phyloP scores from a whole-genome alignment of 2,329 filamentous ascomycete genomes.

The Phoma sp. region DNA sequence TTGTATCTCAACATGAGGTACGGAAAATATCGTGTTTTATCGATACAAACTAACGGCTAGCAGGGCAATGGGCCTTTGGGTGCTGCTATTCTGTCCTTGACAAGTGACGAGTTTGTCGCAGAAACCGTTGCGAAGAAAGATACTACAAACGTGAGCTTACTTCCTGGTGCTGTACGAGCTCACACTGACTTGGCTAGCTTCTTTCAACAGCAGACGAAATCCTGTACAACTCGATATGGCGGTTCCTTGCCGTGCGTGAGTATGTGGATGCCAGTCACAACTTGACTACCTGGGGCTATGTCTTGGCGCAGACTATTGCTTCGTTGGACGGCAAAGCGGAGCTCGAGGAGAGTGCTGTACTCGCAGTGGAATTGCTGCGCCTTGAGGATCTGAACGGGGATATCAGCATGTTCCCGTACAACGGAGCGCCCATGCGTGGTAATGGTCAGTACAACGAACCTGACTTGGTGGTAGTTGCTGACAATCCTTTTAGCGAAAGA shows the following conservation, averaged over 20 bases:
- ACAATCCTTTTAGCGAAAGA: conserved; percentile 65
- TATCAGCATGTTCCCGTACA: conserved; percentile 64
- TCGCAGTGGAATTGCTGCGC: conserved; percentile 85
- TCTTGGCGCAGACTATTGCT: conserved; percentile 73
- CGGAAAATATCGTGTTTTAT: background rate
- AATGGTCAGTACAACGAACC: conserved; percentile 21
- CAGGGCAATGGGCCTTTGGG: conserved; percentile 53
- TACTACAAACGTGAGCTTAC: conserved; percentile 37
- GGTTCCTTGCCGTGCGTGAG: conserved; percentile 85
- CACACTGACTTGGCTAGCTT: conserved; percentile 39
- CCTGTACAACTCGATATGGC: conserved; percentile 78
- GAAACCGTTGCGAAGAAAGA: conserved; percentile 69
- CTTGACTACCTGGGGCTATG: conserved; percentile 80
- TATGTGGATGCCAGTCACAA: conserved; percentile 82
- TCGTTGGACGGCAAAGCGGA: conserved; percentile 63
- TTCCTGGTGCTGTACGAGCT: background rate
- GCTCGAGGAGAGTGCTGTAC: conserved; percentile 77
- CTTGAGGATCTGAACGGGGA: conserved; percentile 78
- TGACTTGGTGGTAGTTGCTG: conserved; percentile 13
- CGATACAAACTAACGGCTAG: conserved; percentile 13
- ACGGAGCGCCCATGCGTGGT: conserved; percentile 66
- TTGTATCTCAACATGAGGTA: conserved; percentile 37
- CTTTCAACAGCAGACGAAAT: conserved; percentile 74
- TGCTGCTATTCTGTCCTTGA: conserved; percentile 64
- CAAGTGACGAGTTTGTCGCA: conserved; percentile 71